Evolutionary conservation across 2,329 filamentous ascomycete species (phyloP).

Genomic region (Cordyceps militaris): DNA sequence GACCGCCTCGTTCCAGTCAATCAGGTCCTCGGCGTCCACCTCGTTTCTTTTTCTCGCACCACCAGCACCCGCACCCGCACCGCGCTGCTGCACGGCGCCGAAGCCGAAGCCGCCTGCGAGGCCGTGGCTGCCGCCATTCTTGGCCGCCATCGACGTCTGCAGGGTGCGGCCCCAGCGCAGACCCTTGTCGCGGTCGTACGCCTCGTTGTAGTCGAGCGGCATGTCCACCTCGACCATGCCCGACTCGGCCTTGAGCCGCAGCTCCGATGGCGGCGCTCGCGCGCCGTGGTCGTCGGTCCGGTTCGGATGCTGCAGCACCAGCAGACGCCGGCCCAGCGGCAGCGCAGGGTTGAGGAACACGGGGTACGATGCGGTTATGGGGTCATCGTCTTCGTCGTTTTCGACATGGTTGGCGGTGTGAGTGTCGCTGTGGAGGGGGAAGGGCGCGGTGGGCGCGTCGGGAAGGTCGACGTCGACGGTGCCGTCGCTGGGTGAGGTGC

Average conservation of each 20-base stretch:
- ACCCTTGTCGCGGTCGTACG: slow-evolving; percentile 81
- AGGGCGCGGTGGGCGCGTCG: not conserved
- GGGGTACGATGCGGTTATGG: slow-evolving; percentile 68
- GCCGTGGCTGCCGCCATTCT: slow-evolving; percentile 60
- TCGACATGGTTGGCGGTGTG: not conserved
- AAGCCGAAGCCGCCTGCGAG: slow-evolving; percentile 67
- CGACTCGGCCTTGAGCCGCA: slow-evolving; percentile 74
- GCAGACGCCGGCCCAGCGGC: slow-evolving; percentile 55
- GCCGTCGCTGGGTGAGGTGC: not conserved
- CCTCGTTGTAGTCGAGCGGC: slow-evolving; percentile 62
- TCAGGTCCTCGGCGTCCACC: slow-evolving; percentile 38
- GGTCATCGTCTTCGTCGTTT: slow-evolving; percentile 47
- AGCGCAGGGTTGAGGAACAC: slow-evolving; percentile 76
- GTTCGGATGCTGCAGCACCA: slow-evolving; percentile 86
- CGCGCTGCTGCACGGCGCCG: slow-evolving; percentile 38
- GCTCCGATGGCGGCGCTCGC: slow-evolving; percentile 52
- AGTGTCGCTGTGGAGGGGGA: not conserved
- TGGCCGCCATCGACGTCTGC: slow-evolving; percentile 49
- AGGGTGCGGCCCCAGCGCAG: slow-evolving; percentile 76
- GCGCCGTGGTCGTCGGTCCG: slow-evolving; percentile 47
- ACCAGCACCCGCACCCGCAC: slow-evolving; percentile 21
- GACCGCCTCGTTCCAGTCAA: slow-evolving; percentile 60
- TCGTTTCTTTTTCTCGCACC: slow-evolving; percentile 28
- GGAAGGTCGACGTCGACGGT: slow-evolving; percentile 1
- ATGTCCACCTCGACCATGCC: slow-evolving; percentile 90